phyloP scores from a whole-genome alignment of 371 early-diverging fungal species.

The Dinochytrium kinnereticum region DNA sequence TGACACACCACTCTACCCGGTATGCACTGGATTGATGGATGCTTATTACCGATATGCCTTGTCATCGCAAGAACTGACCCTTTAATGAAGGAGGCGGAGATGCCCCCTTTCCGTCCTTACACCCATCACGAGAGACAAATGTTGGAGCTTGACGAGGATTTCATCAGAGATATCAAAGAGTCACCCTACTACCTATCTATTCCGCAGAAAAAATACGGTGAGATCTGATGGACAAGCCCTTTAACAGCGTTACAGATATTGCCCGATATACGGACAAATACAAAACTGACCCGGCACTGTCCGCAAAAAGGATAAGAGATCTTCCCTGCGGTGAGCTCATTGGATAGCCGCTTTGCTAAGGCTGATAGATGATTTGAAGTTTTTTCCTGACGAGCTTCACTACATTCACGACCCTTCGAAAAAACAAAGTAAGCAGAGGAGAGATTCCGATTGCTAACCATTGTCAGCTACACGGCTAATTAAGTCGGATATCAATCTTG shows the following conservation, averaged over 20 bases:
- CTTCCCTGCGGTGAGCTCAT: constrained; percentile 14
- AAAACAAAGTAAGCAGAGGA: constrained; percentile 12
- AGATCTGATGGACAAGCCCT: background rate
- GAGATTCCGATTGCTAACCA: background rate
- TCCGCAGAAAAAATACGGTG: background rate
- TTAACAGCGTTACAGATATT: constrained; percentile 17
- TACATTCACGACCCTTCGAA: constrained; percentile 31
- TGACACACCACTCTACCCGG: constrained; percentile 34
- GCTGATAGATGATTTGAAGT: constrained; percentile 22
- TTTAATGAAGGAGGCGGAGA: constrained; percentile 19
- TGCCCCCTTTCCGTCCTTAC: constrained; percentile 22
- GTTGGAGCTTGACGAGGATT: constrained; percentile 29
- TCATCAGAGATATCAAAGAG: constrained; percentile 19
- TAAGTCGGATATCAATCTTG: constrained; percentile 23
- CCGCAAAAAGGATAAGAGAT: constrained; percentile 12
- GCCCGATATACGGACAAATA: constrained; percentile 32
- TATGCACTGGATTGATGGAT: background rate
- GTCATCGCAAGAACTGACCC: too few species aligned
- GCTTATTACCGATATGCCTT: background rate
- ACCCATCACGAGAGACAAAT: constrained; percentile 13
- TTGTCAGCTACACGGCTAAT: constrained; percentile 10
- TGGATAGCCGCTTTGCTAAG: background rate
- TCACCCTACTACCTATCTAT: constrained; percentile 30
- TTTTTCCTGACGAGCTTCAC: constrained; percentile 34
- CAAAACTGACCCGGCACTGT: constrained; percentile 24